Percentiles rank a stretch among this genome's conserved stretches.
Evolutionary conservation across 1,139 yeast genomes (phyloP).

Genomic region (Taphrina confusa): DNA sequence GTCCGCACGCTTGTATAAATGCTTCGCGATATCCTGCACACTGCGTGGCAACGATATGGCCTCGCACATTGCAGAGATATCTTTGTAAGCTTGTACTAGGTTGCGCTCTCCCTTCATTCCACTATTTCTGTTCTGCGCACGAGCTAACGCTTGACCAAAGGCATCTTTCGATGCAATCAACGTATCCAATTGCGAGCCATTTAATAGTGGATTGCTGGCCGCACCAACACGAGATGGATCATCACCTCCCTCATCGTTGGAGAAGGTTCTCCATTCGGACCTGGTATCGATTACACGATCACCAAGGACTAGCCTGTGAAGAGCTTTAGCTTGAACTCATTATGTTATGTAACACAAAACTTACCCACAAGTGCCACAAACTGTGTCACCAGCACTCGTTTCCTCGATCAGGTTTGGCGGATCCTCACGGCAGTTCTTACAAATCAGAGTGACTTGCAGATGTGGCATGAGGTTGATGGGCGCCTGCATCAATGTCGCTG

Average conservation of each 20-base stretch:
- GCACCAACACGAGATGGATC: slow-evolving; percentile 99
- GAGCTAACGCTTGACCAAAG: slow-evolving; percentile 68
- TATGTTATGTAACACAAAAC: slow-evolving; percentile 1
- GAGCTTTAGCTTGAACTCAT: neutral
- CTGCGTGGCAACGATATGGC: slow-evolving; percentile 92
- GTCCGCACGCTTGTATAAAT: slow-evolving; percentile 86
- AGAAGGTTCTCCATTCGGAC: slow-evolving; percentile 97
- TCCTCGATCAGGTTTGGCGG: slow-evolving; percentile 96
- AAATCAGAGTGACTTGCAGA: slow-evolving; percentile 82
- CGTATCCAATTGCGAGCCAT: slow-evolving; percentile 88
- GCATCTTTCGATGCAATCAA: slow-evolving; percentile 85
- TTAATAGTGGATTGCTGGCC: slow-evolving; percentile 92
- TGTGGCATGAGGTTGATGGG: slow-evolving; percentile 45
- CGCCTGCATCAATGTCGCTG: slow-evolving; percentile 14
- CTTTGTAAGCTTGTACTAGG: slow-evolving; percentile 83
- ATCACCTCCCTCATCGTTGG: slow-evolving; percentile 93
- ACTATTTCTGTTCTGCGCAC: slow-evolving; percentile 83
- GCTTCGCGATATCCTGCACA: slow-evolving; percentile 96
- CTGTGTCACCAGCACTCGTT: slow-evolving; percentile 96
- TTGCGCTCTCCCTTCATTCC: slow-evolving; percentile 88
- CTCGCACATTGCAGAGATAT: slow-evolving; percentile 93
- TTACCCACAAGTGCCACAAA: slow-evolving; percentile 89
- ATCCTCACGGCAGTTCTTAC: slow-evolving; percentile 93
- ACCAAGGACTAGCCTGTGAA: slow-evolving; percentile 64
- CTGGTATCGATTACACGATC: slow-evolving; percentile 92